Percentiles rank a stretch among this genome's conserved stretches.
Evolutionary conservation across 2,329 filamentous ascomycete genomes (phyloP).

Genomic region (Calonectria fujianensis): DNA sequence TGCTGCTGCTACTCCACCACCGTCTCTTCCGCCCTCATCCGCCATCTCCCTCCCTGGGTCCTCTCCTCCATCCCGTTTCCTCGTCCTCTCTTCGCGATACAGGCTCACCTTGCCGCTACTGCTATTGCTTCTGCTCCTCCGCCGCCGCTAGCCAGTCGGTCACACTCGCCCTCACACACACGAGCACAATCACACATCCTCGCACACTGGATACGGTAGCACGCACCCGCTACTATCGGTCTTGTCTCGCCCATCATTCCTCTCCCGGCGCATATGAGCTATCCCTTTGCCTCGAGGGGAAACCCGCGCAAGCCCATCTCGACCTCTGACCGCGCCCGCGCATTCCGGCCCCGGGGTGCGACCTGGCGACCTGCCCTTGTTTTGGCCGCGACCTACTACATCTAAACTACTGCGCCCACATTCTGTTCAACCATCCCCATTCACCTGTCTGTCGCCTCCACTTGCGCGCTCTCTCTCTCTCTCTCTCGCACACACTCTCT

Average conservation of each 20-base stretch:
- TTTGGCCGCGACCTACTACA: constrained; percentile 52
- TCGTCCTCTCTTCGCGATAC: constrained; percentile 4
- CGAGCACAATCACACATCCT: constrained; percentile 34
- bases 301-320: constrained; percentile 45
- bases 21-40: constrained; percentile 21
- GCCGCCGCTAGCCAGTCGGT: constrained; percentile 5
- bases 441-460: constrained; percentile 41
- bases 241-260: constrained; percentile 63
- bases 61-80: constrained; percentile 1
- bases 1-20: not conserved
- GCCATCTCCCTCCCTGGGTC: constrained; percentile 25
- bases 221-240: constrained; percentile 39
- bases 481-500: constrained; percentile 23
- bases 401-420: constrained; percentile 50
- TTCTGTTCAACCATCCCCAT: constrained; percentile 32
- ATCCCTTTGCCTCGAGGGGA: constrained; percentile 57
- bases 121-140: not conserved
- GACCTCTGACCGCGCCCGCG: constrained; percentile 43
- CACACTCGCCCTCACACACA: constrained; percentile 30
- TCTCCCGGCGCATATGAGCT: constrained; percentile 53
- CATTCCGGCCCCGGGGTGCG: constrained; percentile 54
- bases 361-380: constrained; percentile 55
- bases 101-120: not conserved
- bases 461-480: constrained; percentile 36
- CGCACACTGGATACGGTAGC: constrained; percentile 31